phyloP scores from a whole-genome alignment of 768 basidiomycete species.

The Boletus rex-veris region DNA sequence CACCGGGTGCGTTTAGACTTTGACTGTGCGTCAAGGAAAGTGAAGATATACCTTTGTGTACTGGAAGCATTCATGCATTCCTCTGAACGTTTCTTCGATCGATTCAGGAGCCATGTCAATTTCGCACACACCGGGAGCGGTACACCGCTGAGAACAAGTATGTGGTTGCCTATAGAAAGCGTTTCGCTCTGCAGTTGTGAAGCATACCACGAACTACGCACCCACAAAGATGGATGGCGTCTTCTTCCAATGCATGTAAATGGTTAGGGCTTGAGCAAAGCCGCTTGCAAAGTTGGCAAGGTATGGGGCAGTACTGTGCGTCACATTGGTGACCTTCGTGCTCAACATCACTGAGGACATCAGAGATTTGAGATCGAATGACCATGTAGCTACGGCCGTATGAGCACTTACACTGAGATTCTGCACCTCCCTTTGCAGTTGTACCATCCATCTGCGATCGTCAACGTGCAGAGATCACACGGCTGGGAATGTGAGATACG shows the following conservation, averaged over 20 bases:
- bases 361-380: not conserved
- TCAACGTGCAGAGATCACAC: slow-evolving; percentile 37
- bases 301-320: slow-evolving; percentile 47
- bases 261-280: slow-evolving; percentile 46
- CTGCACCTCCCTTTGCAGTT: slow-evolving; percentile 43
- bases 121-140: slow-evolving; percentile 50
- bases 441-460: slow-evolving; percentile 27
- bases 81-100: slow-evolving; percentile 58
- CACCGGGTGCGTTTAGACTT: not conserved
- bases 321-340: slow-evolving; percentile 52
- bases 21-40: not conserved
- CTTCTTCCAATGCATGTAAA: slow-evolving; percentile 45
- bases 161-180: slow-evolving; percentile 42
- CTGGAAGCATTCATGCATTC: slow-evolving; percentile 56
- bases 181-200: slow-evolving; percentile 6
- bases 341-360: slow-evolving; percentile 37
- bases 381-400: not conserved
- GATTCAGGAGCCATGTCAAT: slow-evolving; percentile 55
- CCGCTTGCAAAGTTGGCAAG: slow-evolving; percentile 54
- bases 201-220: slow-evolving; percentile 20
- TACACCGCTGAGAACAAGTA: slow-evolving; percentile 42
- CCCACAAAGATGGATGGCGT: slow-evolving; percentile 56
- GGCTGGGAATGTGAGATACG: slow-evolving; percentile 30
- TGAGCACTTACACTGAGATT: slow-evolving; percentile 36
- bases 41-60: slow-evolving; percentile 50